Evolutionary conservation across 148 eudicot genomes (phyloP), one percentile per base, ranked within the genome.

Genomic region (Pouteria glomerata): DNA sequence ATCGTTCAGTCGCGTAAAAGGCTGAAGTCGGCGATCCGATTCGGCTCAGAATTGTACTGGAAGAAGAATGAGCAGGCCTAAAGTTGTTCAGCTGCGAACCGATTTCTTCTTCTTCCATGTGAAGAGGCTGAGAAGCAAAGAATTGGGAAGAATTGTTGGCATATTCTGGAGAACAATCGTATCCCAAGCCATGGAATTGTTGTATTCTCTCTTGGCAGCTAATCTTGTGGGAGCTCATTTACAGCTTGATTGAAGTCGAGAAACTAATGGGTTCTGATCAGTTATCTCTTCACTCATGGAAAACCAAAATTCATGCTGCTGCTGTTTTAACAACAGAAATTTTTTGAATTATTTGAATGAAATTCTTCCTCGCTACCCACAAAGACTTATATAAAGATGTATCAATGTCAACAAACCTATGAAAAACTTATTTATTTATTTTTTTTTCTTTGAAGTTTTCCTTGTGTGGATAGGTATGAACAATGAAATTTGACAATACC

Each of bases 1-100:
- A 72, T 24, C 56, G 24, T 39, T 80, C 86, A 2, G 86, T 69
- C 57, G 83, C 83, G 74, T 71, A 77, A 27, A 79, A 83, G 45
- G 82, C 70, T 2, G 77, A 48, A 73, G 72, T 55, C 7, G 84
- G 75, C 19, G 84, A 76, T 67, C 81, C 83, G 0, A 74, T 74
- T 30, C 71, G 53, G 44, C 79, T 55, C 0, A 71, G 55, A 12
- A 59, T 80, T 1, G 83, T 34, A 19, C 77, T 56, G 18, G 84
- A 68, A 24, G 77, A 47, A 24, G 77, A 47, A 66, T 19, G 19
- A n/a, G 6, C 15, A 29, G 16, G 57, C 41, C 42, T 0, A 3
- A 48, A 7, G 8, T 33, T 48, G 3, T 44, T 37, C 41, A 47
- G 57, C 24, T 66, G 57, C 12, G 57, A 48, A 18, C 33, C 55